Conservation (phyloP, 768 basidiomycete genomes). For the Butyriboletus loyo region DNA sequence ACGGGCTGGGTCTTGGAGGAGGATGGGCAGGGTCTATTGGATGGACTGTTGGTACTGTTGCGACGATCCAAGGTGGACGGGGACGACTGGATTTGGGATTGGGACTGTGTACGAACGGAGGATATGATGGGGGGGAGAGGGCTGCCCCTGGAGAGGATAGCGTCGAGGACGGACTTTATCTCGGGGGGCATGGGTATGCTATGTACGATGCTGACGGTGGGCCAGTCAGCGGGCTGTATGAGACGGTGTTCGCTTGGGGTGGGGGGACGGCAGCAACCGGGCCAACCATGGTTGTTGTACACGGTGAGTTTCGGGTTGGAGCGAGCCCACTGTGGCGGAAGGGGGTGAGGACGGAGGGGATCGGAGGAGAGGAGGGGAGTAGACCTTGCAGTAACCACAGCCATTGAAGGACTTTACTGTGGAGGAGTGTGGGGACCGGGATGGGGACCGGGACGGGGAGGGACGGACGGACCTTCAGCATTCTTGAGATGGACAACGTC, state of each 20-base stretch:
- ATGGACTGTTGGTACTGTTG: constrained; percentile 38
- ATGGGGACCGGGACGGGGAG: constrained; percentile 3
- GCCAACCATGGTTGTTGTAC: constrained; percentile 77
- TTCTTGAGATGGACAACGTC: constrained; percentile 81
- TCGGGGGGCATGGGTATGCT: constrained; percentile 70
- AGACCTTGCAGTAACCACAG: constrained; percentile 88
- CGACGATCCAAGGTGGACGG: constrained; percentile 43
- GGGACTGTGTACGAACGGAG: constrained; percentile 29
- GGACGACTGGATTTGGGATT: constrained; percentile 29
- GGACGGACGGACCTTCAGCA: constrained; percentile 65
- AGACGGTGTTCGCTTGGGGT: constrained; percentile 52
- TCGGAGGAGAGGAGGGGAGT: constrained; percentile 11
- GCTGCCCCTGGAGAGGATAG: constrained; percentile 41
- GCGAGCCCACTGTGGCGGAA: constrained; percentile 62
- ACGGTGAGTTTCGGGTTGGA: constrained; percentile 54
- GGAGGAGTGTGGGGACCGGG: constrained; percentile 13
- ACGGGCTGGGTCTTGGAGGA: constrained; percentile 39
- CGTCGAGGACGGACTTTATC: constrained; percentile 65
- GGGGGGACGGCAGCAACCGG: constrained; percentile 85
- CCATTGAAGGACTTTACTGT: constrained; percentile 80
- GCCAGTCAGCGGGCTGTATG: constrained; percentile 77
- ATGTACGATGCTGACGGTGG: constrained; percentile 72
- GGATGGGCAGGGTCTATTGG: constrained; percentile 14
- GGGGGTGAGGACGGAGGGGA: constrained; percentile 26
- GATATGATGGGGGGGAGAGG: constrained; percentile 30